These are phyloP conservation scores for Rhizoctonia solani DNA, from an alignment of 1,284 basidiomycete genomes.

Conservation along the genomic window DNA sequence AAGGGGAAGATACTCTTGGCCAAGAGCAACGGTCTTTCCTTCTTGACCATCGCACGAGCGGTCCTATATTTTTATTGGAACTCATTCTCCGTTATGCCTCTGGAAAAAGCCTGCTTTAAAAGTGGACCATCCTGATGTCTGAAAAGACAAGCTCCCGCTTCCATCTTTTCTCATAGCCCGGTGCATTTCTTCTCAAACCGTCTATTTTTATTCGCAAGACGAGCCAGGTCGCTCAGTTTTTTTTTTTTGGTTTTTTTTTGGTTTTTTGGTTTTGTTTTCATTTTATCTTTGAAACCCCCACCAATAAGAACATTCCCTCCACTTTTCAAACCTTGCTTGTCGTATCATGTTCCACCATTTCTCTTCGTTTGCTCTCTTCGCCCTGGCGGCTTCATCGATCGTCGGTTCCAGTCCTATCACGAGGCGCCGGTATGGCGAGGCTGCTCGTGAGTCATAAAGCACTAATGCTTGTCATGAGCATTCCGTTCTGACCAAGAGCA, in stretches of 20 bases:
- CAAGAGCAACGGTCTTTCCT: not conserved
- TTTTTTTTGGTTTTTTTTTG: not conserved
- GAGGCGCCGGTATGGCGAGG: not conserved
- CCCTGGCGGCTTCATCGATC: not conserved
- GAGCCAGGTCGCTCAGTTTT: slow-evolving; percentile 3
- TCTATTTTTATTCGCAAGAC: not conserved
- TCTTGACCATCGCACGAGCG: not conserved
- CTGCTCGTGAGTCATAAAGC: not conserved
- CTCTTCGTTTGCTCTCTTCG: not conserved
- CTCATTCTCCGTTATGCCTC: not conserved
- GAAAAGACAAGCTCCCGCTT: not conserved
- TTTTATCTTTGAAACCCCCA: not conserved
- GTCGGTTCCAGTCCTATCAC: not conserved
- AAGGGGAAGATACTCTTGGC: not conserved
- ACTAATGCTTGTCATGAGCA: not conserved
- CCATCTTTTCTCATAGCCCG: not conserved
- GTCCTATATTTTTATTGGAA: not conserved
- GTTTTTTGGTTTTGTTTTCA: no score
- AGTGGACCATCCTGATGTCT: not conserved
- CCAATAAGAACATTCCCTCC: not conserved
- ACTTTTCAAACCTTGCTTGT: not conserved
- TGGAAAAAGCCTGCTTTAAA: not conserved
- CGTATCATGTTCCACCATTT: not conserved
- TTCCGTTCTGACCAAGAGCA: not conserved
- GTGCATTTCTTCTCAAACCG: not conserved